phyloP scores from a whole-genome alignment of 805 yeast genomes.

The Allodekkera sacchari region DNA sequence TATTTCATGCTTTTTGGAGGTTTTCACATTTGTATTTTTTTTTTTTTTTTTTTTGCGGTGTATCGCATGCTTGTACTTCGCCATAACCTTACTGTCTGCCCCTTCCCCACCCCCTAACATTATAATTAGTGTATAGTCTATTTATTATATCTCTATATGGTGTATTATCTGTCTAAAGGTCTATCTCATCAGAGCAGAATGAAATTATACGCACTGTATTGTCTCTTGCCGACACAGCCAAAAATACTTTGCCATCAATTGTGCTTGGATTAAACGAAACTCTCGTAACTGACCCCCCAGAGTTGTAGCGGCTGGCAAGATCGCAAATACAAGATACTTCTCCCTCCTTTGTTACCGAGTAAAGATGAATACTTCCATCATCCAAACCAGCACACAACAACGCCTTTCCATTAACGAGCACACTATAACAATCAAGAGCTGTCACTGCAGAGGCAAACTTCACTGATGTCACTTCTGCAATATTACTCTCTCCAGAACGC shows the following conservation, averaged over 20 bases:
- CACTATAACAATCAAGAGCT: conserved; percentile 44
- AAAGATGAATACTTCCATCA: conserved; percentile 48
- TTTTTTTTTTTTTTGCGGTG: too few species aligned
- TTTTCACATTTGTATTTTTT: not conserved
- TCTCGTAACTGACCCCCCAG: conserved; percentile 61
- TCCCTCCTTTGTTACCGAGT: conserved; percentile 24
- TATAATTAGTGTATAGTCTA: not conserved
- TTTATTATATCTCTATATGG: conserved; percentile 1
- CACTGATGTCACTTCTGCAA: conserved; percentile 32
- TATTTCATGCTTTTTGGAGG: not conserved
- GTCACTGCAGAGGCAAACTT: conserved; percentile 50
- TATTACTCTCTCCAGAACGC: conserved; percentile 6
- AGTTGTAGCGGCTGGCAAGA: conserved; percentile 31
- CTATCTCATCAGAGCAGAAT: conserved; percentile 1
- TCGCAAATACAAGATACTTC: conserved; percentile 22
- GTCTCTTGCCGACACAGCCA: conserved; percentile 64
- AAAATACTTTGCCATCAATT: conserved; percentile 19
- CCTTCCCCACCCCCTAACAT: too few species aligned
- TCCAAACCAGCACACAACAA: conserved; percentile 63
- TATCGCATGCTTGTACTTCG: too few species aligned
- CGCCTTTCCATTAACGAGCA: conserved; percentile 23
- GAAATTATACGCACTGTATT: conserved; percentile 40
- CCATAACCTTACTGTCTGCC: too few species aligned
- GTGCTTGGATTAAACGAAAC: conserved; percentile 43
- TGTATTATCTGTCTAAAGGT: conserved; percentile 3